Evolutionary conservation across 2,329 filamentous ascomycete genomes (phyloP).

Genomic region (Epicoccum nigrum): DNA sequence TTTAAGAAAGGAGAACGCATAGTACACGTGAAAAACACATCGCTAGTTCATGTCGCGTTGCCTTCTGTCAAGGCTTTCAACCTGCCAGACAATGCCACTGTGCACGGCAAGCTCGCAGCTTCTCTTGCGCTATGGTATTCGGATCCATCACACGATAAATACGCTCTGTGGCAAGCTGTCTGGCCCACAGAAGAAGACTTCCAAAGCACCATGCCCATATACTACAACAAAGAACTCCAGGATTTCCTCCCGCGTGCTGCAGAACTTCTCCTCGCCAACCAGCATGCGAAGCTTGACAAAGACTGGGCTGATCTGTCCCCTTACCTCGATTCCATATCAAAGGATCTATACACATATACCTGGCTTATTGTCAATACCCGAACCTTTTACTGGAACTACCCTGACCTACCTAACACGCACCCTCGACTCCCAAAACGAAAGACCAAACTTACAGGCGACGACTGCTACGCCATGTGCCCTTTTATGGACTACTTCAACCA

Average conservation of each 20-base stretch:
- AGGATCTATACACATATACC: constrained; percentile 58
- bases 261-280: constrained; percentile 57
- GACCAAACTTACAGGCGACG: constrained; percentile 53
- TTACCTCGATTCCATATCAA: constrained; percentile 52
- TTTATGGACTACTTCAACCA: constrained; percentile 76
- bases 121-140: constrained; percentile 61
- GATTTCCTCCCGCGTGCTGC: constrained; percentile 47
- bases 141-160: constrained; percentile 50
- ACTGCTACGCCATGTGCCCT: constrained; percentile 72
- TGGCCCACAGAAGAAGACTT: constrained; percentile 71
- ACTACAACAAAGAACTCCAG: constrained; percentile 57
- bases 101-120: constrained; percentile 76
- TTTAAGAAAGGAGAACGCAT: constrained; percentile 64
- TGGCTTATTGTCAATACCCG: constrained; percentile 68
- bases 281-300: constrained; percentile 58
- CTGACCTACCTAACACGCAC: constrained; percentile 47
- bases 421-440: constrained; percentile 51
- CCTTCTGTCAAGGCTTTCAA: constrained; percentile 55
- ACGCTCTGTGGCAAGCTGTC: constrained; percentile 66
- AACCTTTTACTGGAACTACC: constrained; percentile 63
- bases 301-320: constrained; percentile 57
- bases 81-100: constrained; percentile 62
- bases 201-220: constrained; percentile 60
- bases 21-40: constrained; percentile 66
- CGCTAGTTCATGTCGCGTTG: constrained; percentile 69